phyloP scores from a whole-genome alignment of 306 rosid species.

The Medicago arabica region DNA sequence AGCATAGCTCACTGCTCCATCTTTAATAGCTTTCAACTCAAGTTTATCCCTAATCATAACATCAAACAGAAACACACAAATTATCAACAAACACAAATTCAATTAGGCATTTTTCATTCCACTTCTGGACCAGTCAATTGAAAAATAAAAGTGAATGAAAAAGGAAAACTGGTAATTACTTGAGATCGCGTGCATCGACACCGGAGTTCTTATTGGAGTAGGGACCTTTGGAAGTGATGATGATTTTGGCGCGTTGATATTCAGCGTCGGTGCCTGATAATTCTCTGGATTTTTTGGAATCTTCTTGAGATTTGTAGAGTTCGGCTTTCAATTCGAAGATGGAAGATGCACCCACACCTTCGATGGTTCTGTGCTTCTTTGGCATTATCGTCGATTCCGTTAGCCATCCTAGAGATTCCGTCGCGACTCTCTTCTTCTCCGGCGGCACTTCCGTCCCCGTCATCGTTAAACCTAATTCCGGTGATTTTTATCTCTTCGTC shows the following conservation, averaged over 20 bases:
- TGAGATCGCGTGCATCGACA: constrained; percentile 82
- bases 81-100: background rate
- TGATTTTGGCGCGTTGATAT: constrained; percentile 82
- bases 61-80: background rate
- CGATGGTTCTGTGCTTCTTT: constrained; percentile 83
- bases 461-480: constrained; percentile 37
- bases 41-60: constrained; percentile 76
- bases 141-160: background rate
- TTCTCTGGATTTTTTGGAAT: constrained; percentile 74
- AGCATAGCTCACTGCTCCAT: constrained; percentile 82
- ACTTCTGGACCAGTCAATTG: background rate
- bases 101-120: background rate
- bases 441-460: constrained; percentile 52
- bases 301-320: constrained; percentile 88
- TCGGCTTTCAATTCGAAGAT: constrained; percentile 91
- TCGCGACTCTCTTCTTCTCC: constrained; percentile 58
- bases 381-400: constrained; percentile 98
- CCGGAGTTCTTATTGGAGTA: constrained; percentile 77
- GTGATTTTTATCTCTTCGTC: background rate
- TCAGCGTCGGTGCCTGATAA: constrained; percentile 61
- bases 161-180: constrained; percentile 38
- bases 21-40: constrained; percentile 84
- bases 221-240: constrained; percentile 51
- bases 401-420: constrained; percentile 97
- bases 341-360: constrained; percentile 90